Evolutionary conservation across 1,284 basidiomycete genomes (phyloP), one percentile per base, ranked within the genome.

Genomic region (Flammula alnicola): DNA sequence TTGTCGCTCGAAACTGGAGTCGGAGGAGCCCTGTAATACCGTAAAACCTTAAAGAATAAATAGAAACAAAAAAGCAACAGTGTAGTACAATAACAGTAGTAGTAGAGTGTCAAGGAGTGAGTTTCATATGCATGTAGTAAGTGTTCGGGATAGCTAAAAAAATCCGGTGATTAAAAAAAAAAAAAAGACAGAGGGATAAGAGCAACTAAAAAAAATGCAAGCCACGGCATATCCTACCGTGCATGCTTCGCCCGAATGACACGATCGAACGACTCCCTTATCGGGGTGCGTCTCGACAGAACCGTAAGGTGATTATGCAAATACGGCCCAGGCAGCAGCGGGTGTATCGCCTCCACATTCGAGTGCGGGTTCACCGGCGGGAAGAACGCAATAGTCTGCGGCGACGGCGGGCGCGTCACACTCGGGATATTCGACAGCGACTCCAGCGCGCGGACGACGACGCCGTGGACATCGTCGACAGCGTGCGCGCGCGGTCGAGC

Each of bases 241-340:
- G 48, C 46, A 44, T 46, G 51, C 71, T 80, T 86, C 20, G 83
- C 87, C 45, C 73, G 69, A 54, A 78, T 73, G 30, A 88, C 82
- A 44, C 86, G 77, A 50, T 87, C 85, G 60, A 83, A 84, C 19
- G 84, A 81, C 62, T 88, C 87, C 58, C 78, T 73, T 43, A 90
- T 70, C 16, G 88, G 85, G 45, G 78, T 81, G 41, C 83, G 76
- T 63, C 81, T 76, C 20, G 76, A 71, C 23, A 88, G 69, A 42
- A 86, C 77, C 16, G 84, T 86, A 62, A 88, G 71, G 54, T 91
- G 88, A 46, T 83, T 78, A 55, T 73, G 78, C 52, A 86, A 64
- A 62, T 88, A 88, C 35, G 86, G 86, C 7, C 79, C 76, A 0
- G 88, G 88, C 10, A 90, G 70, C 16, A 88, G 69, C 1, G 84